phyloP scores from a whole-genome alignment of 495 filamentous ascomycete genomes.

The Penicillium diatomitis region DNA sequence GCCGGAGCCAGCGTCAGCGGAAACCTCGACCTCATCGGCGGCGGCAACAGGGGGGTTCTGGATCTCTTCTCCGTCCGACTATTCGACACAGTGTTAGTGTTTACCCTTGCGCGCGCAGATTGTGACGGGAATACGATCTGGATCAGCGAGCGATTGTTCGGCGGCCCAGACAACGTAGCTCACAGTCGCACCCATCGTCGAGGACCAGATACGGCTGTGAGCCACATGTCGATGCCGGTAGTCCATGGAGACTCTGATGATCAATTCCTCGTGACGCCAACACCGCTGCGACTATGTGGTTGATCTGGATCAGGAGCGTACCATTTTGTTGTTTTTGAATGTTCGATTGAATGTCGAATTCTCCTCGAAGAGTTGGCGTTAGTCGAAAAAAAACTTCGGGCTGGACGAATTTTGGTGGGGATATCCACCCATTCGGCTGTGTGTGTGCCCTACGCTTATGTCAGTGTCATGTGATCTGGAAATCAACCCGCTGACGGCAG shows the following conservation, averaged over 20 bases:
- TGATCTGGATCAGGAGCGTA: conserved; percentile 11
- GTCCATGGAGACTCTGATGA: not conserved
- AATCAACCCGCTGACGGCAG: not conserved
- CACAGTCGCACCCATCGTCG: not conserved
- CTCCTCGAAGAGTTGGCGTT: conserved; percentile 53
- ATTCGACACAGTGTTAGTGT: not conserved
- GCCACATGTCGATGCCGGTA: not conserved
- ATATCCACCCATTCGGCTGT: conserved; percentile 25
- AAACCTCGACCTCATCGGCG: conserved; percentile 85
- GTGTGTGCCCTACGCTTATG: conserved; percentile 35
- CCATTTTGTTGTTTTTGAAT: conserved; percentile 34
- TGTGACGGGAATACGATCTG: not conserved
- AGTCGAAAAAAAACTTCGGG: conserved; percentile 14
- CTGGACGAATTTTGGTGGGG: conserved; percentile 18
- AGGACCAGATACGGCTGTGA: not conserved
- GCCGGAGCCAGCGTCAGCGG: conserved; percentile 71
- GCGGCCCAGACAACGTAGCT: not conserved
- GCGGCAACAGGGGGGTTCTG: conserved; percentile 59
- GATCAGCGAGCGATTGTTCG: not conserved
- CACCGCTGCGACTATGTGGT: not conserved
- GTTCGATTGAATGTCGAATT: conserved; percentile 42
- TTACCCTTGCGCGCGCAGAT: not conserved
- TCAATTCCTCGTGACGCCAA: conserved; percentile 6
- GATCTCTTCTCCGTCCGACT: conserved; percentile 88
- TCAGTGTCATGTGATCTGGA: conserved; percentile 14